phyloP scores from a whole-genome alignment of 1,284 basidiomycete species.

The Leccinum insigne region DNA sequence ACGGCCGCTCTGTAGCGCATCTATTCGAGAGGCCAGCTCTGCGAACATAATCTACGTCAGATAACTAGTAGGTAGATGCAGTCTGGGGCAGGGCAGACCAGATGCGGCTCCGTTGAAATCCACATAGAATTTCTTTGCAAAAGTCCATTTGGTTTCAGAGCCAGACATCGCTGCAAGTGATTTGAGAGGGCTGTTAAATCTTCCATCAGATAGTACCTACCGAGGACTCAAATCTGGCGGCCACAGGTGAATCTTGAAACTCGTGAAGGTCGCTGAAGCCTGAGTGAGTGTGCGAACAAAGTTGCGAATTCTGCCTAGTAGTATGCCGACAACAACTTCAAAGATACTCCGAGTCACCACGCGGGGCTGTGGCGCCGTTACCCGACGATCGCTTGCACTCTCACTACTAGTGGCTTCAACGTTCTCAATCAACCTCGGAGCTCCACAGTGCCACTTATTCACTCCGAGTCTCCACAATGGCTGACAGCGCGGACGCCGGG shows the following conservation, averaged over 20 bases:
- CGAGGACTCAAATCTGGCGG: not conserved
- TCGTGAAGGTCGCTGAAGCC: too few species aligned
- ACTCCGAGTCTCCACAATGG: slow-evolving; percentile 18
- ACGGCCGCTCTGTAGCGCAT: slow-evolving; percentile 11
- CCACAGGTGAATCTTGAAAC: not conserved
- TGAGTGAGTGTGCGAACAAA: not conserved
- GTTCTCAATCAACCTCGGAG: not conserved
- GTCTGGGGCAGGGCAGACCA: slow-evolving; percentile 17
- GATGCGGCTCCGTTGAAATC: slow-evolving; percentile 26
- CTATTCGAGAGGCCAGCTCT: slow-evolving; percentile 31
- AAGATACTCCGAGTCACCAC: too few species aligned
- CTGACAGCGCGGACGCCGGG: slow-evolving; percentile 7
- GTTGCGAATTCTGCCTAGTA: not conserved
- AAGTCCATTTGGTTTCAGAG: slow-evolving; percentile 28
- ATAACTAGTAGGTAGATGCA: not conserved
- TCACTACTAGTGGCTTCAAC: not conserved
- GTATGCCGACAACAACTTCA: too few species aligned
- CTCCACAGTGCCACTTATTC: not conserved
- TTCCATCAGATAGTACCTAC: not conserved
- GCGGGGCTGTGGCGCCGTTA: too few species aligned
- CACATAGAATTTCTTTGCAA: slow-evolving; percentile 28
- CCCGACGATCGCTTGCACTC: not conserved
- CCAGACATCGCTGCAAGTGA: slow-evolving; percentile 15
- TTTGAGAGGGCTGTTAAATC: not conserved
- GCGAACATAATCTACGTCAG: slow-evolving; percentile 13